Evolutionary conservation across 306 rosid species (phyloP).

Genomic region (Senna tora): DNA sequence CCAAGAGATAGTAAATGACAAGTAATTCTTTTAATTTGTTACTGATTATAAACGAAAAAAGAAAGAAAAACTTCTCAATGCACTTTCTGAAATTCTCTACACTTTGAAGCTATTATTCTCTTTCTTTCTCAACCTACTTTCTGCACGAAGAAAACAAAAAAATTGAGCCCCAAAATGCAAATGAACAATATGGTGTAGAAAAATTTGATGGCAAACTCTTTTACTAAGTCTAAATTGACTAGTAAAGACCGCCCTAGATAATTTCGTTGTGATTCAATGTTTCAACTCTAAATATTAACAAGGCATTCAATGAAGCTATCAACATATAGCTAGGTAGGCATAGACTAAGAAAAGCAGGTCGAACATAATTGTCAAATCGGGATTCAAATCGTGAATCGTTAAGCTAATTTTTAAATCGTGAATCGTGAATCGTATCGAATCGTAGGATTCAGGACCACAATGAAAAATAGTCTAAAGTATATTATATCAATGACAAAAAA

Average conservation of each 20-base stretch:
- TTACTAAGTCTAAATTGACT: conserved; percentile 35
- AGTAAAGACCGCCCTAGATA: conserved; percentile 16
- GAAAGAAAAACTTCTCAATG: conserved; percentile 38
- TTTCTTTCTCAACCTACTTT: conserved; percentile 26
- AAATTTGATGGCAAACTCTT: conserved; percentile 9
- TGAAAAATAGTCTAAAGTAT: no score
- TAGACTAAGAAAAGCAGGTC: conserved; percentile 4
- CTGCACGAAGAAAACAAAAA: conserved; percentile 26
- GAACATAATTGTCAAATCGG: no score
- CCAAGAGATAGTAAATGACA: conserved; percentile 73
- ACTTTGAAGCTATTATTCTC: conserved; percentile 34
- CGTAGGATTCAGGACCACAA: no score
- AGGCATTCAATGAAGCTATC: conserved; percentile 30
- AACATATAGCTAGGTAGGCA: neutral
- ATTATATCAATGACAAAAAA: no score
- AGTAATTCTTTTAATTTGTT: conserved; percentile 46
- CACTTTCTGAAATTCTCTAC: conserved; percentile 37
- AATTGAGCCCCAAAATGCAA: conserved; percentile 9
- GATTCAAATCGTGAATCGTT: conserved; percentile 5
- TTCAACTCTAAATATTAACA: neutral
- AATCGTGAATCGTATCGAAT: no score
- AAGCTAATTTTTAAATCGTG: no score
- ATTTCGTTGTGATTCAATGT: neutral
- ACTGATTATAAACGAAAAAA: conserved; percentile 41
- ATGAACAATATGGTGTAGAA: neutral